phyloP scores from a whole-genome alignment of 495 filamentous ascomycete species.

The Schizothecium vesticola region DNA sequence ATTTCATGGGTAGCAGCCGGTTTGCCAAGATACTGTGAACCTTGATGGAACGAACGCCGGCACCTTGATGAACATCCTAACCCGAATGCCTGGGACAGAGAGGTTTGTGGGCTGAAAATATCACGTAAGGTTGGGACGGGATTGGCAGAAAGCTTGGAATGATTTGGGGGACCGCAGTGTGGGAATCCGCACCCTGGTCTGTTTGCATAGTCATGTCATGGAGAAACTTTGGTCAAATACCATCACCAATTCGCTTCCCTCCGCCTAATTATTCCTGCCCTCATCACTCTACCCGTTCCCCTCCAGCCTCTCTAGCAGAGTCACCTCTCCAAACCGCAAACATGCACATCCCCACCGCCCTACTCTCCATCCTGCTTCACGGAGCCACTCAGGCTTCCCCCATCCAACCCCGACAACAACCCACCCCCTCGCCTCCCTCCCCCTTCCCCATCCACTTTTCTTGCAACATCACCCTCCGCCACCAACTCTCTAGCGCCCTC shows the following conservation, averaged over 20 bases:
- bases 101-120: not conserved
- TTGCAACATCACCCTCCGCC: not conserved
- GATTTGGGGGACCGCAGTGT: not conserved
- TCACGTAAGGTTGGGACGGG: not conserved
- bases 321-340: not conserved
- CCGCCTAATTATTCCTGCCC: not conserved
- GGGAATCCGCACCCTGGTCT: not conserved
- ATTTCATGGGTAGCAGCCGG: not conserved
- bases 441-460: slow-evolving; percentile 1
- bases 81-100: not conserved
- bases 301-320: not conserved
- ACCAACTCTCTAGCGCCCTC: slow-evolving; percentile 41
- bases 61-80: not conserved
- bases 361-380: not conserved
- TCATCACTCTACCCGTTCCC: not conserved
- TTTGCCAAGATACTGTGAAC: not conserved
- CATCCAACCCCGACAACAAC: not conserved
- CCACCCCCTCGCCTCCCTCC: not conserved
- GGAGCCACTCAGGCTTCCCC: not conserved
- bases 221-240: not conserved
- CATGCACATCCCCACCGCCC: not conserved
- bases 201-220: not conserved
- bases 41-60: not conserved
- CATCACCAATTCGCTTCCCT: not conserved
- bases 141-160: not conserved